These are phyloP conservation scores for Harrya chromipes DNA, from an alignment of 768 basidiomycete species.

Conservation along the genomic window DNA sequence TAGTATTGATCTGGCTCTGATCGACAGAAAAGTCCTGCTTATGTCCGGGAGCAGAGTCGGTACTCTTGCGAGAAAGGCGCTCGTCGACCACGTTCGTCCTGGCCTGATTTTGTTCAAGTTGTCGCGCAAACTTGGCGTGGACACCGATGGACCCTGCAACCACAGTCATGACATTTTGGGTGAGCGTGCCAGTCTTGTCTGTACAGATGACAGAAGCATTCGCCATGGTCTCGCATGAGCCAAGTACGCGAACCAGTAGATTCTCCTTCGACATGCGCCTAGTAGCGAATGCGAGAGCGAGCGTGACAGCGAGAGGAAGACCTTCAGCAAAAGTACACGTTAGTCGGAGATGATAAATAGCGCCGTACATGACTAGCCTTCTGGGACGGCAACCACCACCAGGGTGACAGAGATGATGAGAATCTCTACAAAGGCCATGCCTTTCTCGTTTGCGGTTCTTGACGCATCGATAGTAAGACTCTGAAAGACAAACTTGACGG, in stretches of 20 bases:
- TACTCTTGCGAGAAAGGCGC: slow-evolving; percentile 28
- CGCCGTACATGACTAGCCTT: slow-evolving; percentile 43
- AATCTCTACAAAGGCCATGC: slow-evolving; percentile 87
- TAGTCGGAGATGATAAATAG: background rate
- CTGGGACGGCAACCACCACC: slow-evolving; percentile 86
- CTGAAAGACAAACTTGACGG: background rate
- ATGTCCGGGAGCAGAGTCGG: slow-evolving; percentile 40
- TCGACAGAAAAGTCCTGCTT: slow-evolving; percentile 84
- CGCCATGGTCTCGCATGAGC: slow-evolving; percentile 98
- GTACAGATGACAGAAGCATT: slow-evolving; percentile 96
- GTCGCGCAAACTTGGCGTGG: slow-evolving; percentile 88
- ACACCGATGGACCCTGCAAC: slow-evolving; percentile 95
- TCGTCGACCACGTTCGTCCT: slow-evolving; percentile 71
- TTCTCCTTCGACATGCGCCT: slow-evolving; percentile 98
- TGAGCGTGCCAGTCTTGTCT: slow-evolving; percentile 96
- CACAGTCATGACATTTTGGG: slow-evolving; percentile 92
- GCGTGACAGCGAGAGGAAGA: slow-evolving; percentile 91
- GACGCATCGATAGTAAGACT: slow-evolving; percentile 7
- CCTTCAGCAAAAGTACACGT: slow-evolving; percentile 40
- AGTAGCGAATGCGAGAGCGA: slow-evolving; percentile 95
- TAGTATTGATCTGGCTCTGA: slow-evolving; percentile 59
- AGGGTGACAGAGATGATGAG: slow-evolving; percentile 93
- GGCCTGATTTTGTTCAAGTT: slow-evolving; percentile 64
- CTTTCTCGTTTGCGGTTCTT: slow-evolving; percentile 76
- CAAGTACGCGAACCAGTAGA: slow-evolving; percentile 90